Evolutionary conservation across 192 early-diverging fungal species (phyloP), one percentile per base, ranked within the genome.

Genomic region (Chytriomyces confervae): DNA sequence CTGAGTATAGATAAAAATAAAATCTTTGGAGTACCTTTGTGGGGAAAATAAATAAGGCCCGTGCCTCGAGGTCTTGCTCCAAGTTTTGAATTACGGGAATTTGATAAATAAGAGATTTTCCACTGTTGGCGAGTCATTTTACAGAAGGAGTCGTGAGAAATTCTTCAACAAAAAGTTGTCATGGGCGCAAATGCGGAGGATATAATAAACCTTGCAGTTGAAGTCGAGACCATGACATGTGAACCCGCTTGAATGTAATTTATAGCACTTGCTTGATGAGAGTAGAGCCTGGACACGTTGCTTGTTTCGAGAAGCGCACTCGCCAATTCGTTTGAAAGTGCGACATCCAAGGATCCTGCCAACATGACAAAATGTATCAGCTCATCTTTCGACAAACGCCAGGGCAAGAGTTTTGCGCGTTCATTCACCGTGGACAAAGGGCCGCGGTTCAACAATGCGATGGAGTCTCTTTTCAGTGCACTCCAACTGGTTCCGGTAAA

Each of bases 81-180:
- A 95, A 80, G 7, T 74, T 53, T 50, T 89, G 81, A 2, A 94
- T 75, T 2, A 92, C 83, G 5, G 92, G 88, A 5, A 91, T 74
- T 72, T 95, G 94, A 76, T 93, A 95, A 18, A 94, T 86, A 3
- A 91, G 72, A 0, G 93, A 94, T 75, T 95, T 95, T 5, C 94
- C 94, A 83, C 91, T 93, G 69, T 43, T 9, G 23, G 47, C 3
- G 50, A 6, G 81, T 23, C 5, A 72, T 53, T n/a, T 53, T 77
- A 82, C 3, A 36, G 36, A 36, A 36, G 1, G 36, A 36, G 36
- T 36, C 45, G 45, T 7, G 61, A 77, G 20, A 50, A 43, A 23
- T 57, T 9, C 27, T 75, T 23, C 79, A 61, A 75, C 36, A 62
- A 27, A 23, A 48, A 36, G 23, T 48, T 10, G 9, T 49, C 16